Evolutionary conservation across 768 basidiomycete species (phyloP).

Genomic region (Dacryopinax primogenitus): DNA sequence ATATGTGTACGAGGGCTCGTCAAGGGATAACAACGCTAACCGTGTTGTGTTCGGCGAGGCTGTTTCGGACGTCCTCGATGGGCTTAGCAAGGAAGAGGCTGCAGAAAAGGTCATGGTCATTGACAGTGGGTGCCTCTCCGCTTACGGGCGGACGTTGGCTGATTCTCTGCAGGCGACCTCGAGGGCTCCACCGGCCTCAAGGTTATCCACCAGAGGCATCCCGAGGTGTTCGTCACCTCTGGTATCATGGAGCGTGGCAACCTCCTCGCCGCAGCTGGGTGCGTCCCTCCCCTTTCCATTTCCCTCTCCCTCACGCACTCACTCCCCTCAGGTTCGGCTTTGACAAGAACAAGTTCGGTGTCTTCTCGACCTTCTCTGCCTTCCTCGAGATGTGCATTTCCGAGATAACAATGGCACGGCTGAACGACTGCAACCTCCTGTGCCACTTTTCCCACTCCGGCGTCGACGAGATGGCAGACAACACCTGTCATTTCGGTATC

Average conservation of each 20-base stretch:
- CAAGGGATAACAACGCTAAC: constrained; percentile 64
- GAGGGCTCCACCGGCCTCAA: constrained; percentile 85
- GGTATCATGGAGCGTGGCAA: constrained; percentile 81
- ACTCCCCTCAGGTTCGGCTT: constrained; percentile 46
- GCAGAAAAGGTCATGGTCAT: constrained; percentile 74
- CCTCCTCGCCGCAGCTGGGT: constrained; percentile 67
- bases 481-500: constrained; percentile 51
- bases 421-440: constrained; percentile 79
- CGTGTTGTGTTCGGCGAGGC: constrained; percentile 79
- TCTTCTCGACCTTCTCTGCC: constrained; percentile 82
- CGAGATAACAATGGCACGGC: constrained; percentile 82
- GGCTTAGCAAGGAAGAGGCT: constrained; percentile 60
- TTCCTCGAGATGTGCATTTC: constrained; percentile 86
- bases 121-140: constrained; percentile 46
- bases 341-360: constrained; percentile 66
- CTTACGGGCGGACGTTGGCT: background rate
- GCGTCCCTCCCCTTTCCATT: background rate
- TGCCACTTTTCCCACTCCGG: constrained; percentile 85
- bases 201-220: constrained; percentile 78
- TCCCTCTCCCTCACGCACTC: background rate
- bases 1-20: constrained; percentile 55
- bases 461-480: constrained; percentile 41
- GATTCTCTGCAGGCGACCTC: constrained; percentile 44
- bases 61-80: constrained; percentile 64
- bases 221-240: constrained; percentile 74